A percentile compares a stretch with the other conserved stretches of the same genome.
These are phyloP conservation scores for Ophiosphaerella herpotricha DNA, from an alignment of 2,329 filamentous ascomycete genomes.

Conservation along the genomic window DNA sequence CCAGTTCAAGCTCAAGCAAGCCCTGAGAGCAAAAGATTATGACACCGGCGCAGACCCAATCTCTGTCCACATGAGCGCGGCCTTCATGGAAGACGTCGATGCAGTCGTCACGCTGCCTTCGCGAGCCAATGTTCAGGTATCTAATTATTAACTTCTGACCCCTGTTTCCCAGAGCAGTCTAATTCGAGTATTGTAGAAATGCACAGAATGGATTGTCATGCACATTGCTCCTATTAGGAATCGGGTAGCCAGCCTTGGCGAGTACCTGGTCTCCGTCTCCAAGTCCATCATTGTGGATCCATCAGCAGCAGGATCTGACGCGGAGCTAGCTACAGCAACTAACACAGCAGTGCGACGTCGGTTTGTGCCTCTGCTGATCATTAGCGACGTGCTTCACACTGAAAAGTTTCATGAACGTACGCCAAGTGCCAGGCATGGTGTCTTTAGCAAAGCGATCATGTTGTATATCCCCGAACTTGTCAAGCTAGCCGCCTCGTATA, in stretches of 20 bases:
- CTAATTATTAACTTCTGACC: constrained; percentile 25
- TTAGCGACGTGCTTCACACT: constrained; percentile 75
- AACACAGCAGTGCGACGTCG: constrained; percentile 68
- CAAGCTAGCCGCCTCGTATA: constrained; percentile 58
- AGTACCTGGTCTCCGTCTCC: constrained; percentile 74
- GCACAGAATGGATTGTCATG: constrained; percentile 82
- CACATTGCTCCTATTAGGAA: constrained; percentile 70
- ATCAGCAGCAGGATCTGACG: not conserved
- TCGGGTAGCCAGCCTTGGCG: constrained; percentile 70
- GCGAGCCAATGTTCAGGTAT: constrained; percentile 41
- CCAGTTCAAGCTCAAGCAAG: constrained; percentile 36
- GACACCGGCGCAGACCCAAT: constrained; percentile 24
- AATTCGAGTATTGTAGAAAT: constrained; percentile 63
- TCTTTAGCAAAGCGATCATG: constrained; percentile 50
- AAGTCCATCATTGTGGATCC: constrained; percentile 56
- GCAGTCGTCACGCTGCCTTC: constrained; percentile 35
- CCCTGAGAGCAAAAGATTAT: constrained; percentile 26
- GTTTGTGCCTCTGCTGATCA: constrained; percentile 75
- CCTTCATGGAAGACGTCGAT: constrained; percentile 31
- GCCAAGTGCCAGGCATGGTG: constrained; percentile 3
- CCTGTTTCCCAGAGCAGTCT: constrained; percentile 31
- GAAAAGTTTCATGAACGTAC: constrained; percentile 28
- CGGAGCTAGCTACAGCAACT: constrained; percentile 3
- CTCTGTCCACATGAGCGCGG: constrained; percentile 24
- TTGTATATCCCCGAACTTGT: constrained; percentile 66